Base-by-base conservation (phyloP, 1,284 basidiomycete genomes). In the Irpex sp. region DNA sequence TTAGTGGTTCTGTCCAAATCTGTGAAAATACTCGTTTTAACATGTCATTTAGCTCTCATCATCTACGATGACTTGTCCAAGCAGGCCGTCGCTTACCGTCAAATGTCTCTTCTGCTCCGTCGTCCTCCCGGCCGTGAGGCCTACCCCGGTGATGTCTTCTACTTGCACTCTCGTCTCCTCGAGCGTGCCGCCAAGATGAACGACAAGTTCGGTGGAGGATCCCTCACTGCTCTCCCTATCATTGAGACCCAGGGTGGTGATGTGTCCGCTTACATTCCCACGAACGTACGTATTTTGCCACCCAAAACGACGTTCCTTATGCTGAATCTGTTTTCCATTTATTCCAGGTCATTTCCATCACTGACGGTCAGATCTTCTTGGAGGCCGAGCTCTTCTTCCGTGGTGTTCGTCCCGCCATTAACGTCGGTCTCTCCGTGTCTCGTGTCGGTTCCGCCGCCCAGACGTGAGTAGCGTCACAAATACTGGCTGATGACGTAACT, bases 231-330 rank as follows among this genome's bases (percentile, higher is more conserved):
- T 66, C 90, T 99, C 56, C 97, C 97, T 75, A 95, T 99, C 82
- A 99, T 99, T 79, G 97, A 99, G 86, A 98, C 97, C 75, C 97
- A 99, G 84, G 97, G 97, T 90, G 97, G 97, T 91, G 97, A 99
- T 88, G 97, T 99, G 76, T 99, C 95, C 61, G 95, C 95, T 58
- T 97, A 98, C 83, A 97, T 97, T 75, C 90, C 90, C 63, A 91
- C 90, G 59, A 89, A 93, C 78, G 88, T 93, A 68, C 64, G 88
- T 79, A 47, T 63, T 61, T 58, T 58, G 62, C n/a, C n/a, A n/a
- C n/a, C n/a, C n/a, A n/a, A n/a, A n/a, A n/a, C n/a, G n/a, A n/a
- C n/a, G n/a, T n/a, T n/a, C n/a, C n/a, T n/a, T n/a, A n/a, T 33
- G 17, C 35, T 56, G 58, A 46, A 31, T 35, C 15, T 50, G 39